A percentile compares a stretch with the other conserved stretches of the same genome.
phyloP scores from a whole-genome alignment of 1,284 basidiomycete genomes.

The Sanghuangporus sanghuang region DNA sequence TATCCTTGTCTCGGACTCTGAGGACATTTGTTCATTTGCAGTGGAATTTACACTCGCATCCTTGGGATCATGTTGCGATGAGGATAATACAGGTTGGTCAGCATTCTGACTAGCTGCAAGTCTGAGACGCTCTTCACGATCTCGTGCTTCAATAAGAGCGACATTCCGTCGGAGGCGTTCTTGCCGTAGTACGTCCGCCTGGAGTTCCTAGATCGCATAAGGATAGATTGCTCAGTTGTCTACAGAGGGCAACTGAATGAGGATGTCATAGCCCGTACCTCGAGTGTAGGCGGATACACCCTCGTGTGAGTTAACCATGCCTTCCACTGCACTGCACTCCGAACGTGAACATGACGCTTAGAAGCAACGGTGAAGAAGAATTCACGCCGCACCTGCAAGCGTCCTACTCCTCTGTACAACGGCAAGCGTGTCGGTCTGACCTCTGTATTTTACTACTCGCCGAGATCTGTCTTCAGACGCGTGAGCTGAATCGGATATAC shows the following conservation, averaged over 20 bases:
- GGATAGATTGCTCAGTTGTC: neutral
- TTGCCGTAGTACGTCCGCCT: slow-evolving; percentile 22
- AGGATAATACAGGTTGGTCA: neutral
- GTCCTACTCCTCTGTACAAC: slow-evolving; percentile 10
- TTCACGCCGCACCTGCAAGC: slow-evolving; percentile 15
- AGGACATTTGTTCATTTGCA: neutral
- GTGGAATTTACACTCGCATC: neutral
- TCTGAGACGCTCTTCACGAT: slow-evolving; percentile 22
- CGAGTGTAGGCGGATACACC: slow-evolving; percentile 21
- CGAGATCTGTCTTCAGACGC: slow-evolving; percentile 18
- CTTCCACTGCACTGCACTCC: slow-evolving; percentile 25
- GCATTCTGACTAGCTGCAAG: slow-evolving; percentile 1
- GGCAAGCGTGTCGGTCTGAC: slow-evolving; percentile 20
- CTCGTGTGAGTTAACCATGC: slow-evolving; percentile 27
- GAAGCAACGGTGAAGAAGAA: slow-evolving; percentile 3
- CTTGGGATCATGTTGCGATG: neutral
- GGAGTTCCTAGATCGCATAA: slow-evolving; percentile 22
- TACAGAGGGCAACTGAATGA: neutral
- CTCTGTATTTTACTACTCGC: slow-evolving; percentile 21
- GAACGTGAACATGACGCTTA: neutral
- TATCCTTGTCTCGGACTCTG: neutral
- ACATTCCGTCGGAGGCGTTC: slow-evolving; percentile 23
- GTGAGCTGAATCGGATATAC: neutral
- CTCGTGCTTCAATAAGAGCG: slow-evolving; percentile 22
- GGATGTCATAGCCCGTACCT: slow-evolving; percentile 16